Evolutionary conservation across 805 yeast genomes (phyloP).

Genomic region (Wickerhamiella brachini): DNA sequence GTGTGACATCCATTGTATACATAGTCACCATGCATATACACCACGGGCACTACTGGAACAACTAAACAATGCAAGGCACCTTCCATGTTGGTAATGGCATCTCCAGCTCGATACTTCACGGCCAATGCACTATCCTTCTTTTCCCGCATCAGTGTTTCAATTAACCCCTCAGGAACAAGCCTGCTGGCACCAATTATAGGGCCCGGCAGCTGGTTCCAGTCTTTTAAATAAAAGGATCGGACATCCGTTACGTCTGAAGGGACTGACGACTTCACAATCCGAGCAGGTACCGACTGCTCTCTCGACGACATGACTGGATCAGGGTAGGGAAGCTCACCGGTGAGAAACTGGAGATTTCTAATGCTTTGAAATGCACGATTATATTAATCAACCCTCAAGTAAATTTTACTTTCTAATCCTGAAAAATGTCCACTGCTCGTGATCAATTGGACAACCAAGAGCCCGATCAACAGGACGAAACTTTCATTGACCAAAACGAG

Average conservation of each 20-base stretch:
- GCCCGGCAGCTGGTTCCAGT: neutral
- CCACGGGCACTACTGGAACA: slow-evolving; percentile 11
- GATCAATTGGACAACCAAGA: slow-evolving; percentile 20
- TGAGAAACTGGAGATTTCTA: neutral
- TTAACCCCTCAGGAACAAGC: slow-evolving; percentile 6
- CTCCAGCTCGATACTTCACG: slow-evolving; percentile 9
- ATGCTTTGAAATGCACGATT: neutral
- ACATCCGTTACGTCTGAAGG: neutral
- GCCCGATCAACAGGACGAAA: slow-evolving; percentile 11
- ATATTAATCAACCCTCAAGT: neutral
- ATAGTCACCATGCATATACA: slow-evolving; percentile 9
- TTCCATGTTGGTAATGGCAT: slow-evolving; percentile 11
- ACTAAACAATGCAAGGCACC: slow-evolving; percentile 13
- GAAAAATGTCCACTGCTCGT: neutral
- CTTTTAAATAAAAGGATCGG: neutral
- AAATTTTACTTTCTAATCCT: neutral
- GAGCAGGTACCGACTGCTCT: neutral
- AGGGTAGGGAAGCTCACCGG: neutral
- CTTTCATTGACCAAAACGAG: slow-evolving; percentile 17
- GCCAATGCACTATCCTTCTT: slow-evolving; percentile 8
- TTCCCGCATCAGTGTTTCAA: slow-evolving; percentile 6
- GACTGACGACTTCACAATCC: neutral
- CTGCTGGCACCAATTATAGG: neutral
- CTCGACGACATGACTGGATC: neutral
- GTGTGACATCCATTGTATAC: slow-evolving; percentile 4